These are phyloP conservation scores for Trichoderma brevicompactum DNA, from an alignment of 2,329 filamentous ascomycete genomes.

Conservation along the genomic window DNA sequence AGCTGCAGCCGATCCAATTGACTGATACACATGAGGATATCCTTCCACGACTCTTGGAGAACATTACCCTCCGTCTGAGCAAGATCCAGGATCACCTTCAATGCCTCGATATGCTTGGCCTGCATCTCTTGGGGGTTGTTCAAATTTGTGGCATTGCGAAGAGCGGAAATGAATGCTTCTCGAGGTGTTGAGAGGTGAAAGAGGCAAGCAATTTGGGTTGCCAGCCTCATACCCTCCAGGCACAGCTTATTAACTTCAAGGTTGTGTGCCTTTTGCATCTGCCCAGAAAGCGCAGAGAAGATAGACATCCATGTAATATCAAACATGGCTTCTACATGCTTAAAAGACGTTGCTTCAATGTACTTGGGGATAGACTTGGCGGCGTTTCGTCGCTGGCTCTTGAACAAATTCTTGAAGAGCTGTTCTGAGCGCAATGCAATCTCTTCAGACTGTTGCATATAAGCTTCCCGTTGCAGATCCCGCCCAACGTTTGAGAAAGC, in stretches of 20 bases:
- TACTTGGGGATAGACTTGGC: slow-evolving; percentile 72
- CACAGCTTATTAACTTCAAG: slow-evolving; percentile 90
- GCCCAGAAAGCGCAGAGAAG: slow-evolving; percentile 89
- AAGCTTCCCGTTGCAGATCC: slow-evolving; percentile 89
- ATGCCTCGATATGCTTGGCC: slow-evolving; percentile 92
- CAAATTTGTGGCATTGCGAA: slow-evolving; percentile 92
- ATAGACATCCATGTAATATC: slow-evolving; percentile 99
- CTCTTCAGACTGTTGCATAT: slow-evolving; percentile 92
- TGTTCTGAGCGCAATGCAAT: slow-evolving; percentile 77
- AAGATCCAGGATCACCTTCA: slow-evolving; percentile 89
- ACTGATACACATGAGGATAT: slow-evolving; percentile 92
- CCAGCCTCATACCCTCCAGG: slow-evolving; percentile 92
- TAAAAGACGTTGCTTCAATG: slow-evolving; percentile 90
- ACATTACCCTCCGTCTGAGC: slow-evolving; percentile 91
- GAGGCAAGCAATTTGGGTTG: slow-evolving; percentile 88
- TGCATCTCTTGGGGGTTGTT: slow-evolving; percentile 96
- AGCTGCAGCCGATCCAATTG: slow-evolving; percentile 95
- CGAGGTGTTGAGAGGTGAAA: slow-evolving; percentile 93
- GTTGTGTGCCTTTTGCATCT: slow-evolving; percentile 92
- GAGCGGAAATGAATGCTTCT: slow-evolving; percentile 90
- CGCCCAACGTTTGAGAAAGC: slow-evolving; percentile 90
- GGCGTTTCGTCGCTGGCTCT: slow-evolving; percentile 82
- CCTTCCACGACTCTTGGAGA: slow-evolving; percentile 89
- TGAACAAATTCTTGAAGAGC: slow-evolving; percentile 90
- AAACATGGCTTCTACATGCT: slow-evolving; percentile 97